These are phyloP conservation scores for Fusarium drepaniforme DNA, from an alignment of 2,329 filamentous ascomycete species.

Conservation along the genomic window DNA sequence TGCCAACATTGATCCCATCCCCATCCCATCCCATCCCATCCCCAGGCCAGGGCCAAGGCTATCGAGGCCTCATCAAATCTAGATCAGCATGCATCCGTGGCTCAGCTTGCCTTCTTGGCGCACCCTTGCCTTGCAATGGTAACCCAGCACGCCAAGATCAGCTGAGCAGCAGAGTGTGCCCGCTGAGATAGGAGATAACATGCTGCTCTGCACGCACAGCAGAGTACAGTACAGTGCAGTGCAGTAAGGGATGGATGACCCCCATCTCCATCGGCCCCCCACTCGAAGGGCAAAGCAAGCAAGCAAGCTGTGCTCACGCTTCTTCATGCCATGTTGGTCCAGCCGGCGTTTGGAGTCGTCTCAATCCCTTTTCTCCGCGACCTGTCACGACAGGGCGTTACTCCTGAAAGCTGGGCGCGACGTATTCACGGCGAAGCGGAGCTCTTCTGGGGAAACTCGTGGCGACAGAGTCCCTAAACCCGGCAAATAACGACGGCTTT, in stretches of 20 bases:
- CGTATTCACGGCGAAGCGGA: constrained; percentile 17
- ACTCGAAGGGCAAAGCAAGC: constrained; percentile 24
- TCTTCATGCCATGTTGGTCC: background rate
- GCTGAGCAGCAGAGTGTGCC: constrained; percentile 14
- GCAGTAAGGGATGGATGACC: background rate
- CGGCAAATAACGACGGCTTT: background rate
- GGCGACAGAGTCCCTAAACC: background rate
- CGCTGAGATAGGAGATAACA: constrained; percentile 27
- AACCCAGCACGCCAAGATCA: constrained; percentile 20
- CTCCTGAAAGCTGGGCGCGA: constrained; percentile 11
- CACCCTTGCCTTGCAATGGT: constrained; percentile 14
- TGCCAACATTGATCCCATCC: background rate
- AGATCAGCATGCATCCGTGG: constrained; percentile 5
- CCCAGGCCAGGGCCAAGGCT: background rate
- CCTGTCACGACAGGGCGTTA: constrained; percentile 9
- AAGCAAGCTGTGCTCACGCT: constrained; percentile 23
- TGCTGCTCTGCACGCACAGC: constrained; percentile 12
- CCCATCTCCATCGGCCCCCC: constrained; percentile 12
- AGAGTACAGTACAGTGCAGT: background rate
- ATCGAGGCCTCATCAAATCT: constrained; percentile 12
- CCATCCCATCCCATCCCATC: background rate
- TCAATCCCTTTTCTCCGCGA: constrained; percentile 16
- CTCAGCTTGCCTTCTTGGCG: background rate
- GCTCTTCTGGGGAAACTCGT: constrained; percentile 2
- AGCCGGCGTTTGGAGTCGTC: background rate